Percentiles rank a stretch among this genome's conserved stretches.
Conservation (phyloP, 2,329 filamentous ascomycete species). For the Taxawa tesnikishii region DNA sequence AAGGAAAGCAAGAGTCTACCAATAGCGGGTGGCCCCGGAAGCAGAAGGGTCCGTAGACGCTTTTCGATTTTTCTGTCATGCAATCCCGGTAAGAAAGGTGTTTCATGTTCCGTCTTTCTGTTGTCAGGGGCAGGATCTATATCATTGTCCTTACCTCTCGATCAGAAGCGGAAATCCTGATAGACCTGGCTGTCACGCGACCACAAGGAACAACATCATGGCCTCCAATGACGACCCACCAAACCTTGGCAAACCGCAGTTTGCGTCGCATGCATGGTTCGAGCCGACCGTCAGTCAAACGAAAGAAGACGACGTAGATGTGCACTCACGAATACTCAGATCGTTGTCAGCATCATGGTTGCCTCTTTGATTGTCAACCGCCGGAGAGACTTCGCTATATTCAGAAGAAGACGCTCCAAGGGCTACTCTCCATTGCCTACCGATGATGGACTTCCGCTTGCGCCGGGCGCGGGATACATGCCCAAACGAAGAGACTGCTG, state of each 20-base stretch:
- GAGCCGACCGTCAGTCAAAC: constrained; percentile 15
- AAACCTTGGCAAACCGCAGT: constrained; percentile 13
- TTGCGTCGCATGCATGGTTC: constrained; percentile 13
- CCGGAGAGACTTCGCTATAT: constrained; percentile 21
- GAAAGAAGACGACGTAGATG: neutral
- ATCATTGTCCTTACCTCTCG: no score
- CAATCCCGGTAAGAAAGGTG: no score
- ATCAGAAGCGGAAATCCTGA: no score
- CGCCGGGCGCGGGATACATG: constrained; percentile 31
- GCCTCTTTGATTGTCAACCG: constrained; percentile 29
- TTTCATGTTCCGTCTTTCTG: no score
- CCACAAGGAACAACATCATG: no score
- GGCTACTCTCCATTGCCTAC: neutral
- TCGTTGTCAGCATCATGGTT: constrained; percentile 29
- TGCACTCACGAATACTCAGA: constrained; percentile 15
- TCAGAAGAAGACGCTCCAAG: constrained; percentile 2
- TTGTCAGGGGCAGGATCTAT: no score
- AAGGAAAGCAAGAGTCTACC: no score
- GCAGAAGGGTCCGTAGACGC: no score
- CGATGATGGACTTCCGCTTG: constrained; percentile 9
- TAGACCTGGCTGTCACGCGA: no score
- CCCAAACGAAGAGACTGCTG: constrained; percentile 39
- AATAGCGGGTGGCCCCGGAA: no score
- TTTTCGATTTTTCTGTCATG: no score
- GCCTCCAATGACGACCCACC: neutral